phyloP scores from a whole-genome alignment of 1,284 basidiomycete genomes.

The Irpex lacteus region DNA sequence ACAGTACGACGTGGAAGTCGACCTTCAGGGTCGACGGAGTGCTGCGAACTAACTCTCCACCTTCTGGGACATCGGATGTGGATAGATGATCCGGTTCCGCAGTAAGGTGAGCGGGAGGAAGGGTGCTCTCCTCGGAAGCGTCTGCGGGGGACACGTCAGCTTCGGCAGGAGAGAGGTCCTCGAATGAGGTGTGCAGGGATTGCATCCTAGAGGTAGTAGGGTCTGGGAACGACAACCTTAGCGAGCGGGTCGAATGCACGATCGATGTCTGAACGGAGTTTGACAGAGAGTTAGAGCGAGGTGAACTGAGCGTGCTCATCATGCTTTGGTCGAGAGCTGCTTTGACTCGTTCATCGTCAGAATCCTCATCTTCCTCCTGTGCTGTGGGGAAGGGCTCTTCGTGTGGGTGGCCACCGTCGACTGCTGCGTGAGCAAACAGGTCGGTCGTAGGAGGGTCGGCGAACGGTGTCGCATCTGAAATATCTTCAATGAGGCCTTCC shows the following conservation, averaged over 20 bases:
- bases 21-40: conserved; percentile 22
- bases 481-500: conserved; percentile 69
- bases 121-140: conserved; percentile 11
- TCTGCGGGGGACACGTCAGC: conserved; percentile 19
- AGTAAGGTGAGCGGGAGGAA: conserved; percentile 18
- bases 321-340: conserved; percentile 76
- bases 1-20: conserved; percentile 59
- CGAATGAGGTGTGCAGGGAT: conserved; percentile 47
- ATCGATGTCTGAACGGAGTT: conserved; percentile 42
- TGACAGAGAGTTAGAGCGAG: conserved; percentile 57
- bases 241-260: conserved; percentile 56
- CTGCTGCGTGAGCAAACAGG: not conserved
- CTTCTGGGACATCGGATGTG: conserved; percentile 38
- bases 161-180: conserved; percentile 39
- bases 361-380: conserved; percentile 30
- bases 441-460: conserved; percentile 12
- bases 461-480: conserved; percentile 37
- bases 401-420: conserved; percentile 9
- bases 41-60: conserved; percentile 1
- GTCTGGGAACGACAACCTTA: conserved; percentile 75
- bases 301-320: conserved; percentile 69
- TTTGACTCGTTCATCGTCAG: conserved; percentile 62
- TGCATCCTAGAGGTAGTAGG: conserved; percentile 63
- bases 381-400: conserved; percentile 17
- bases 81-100: conserved; percentile 36